Base-by-base conservation (phyloP, 2,329 filamentous ascomycete species). In the Malbranchea cinnamomea region DNA sequence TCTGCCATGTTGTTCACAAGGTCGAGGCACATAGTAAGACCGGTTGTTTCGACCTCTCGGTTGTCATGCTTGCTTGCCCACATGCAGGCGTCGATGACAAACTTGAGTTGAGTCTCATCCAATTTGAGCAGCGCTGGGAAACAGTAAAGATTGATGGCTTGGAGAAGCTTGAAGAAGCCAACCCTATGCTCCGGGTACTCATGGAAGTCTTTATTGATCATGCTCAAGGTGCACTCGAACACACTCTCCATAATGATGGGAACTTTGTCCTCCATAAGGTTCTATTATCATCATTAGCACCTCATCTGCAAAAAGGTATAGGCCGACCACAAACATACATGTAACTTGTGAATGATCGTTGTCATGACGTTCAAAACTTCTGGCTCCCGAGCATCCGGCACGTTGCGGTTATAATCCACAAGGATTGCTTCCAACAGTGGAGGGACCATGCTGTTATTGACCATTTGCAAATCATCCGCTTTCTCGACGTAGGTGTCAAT, bases 1-100 rank as follows among this genome's bases (percentile, higher is more conserved):
- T 94, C 87, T 6, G 87, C 83, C 63, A 98, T 93, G 59, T 98
- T 98, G 58, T 80, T 87, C 52, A 98, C 85, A 41, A 98, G 67
- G 60, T 98, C 89, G 42, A 93, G 73, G 55, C 87, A 95, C 89
- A 98, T 98, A 57, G 85, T 89, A 37, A 98, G 72, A 37, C 89
- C 89, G 22, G 89, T 91, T 42, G 81, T 83, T 58, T 98, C 89
- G 17, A 98, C 89, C 50, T 94, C 84, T 37, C 89, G 80, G 60
- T 98, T 98, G 62, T 98, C 89, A 57, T 98, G 89, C 65, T 98
- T 98, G 65, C 87, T 94, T n/a, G 91, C 89, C 91, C 89, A 98
- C 68, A 95, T 84, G 66, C 91, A 98, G 20, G 87, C 92, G 56
- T 98, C 89, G 42, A 98, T 95, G 46, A 98, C 85, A 50, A 95